Evolutionary conservation across 2,329 filamentous ascomycete genomes (phyloP).

Genomic region (Penicillium expansum): DNA sequence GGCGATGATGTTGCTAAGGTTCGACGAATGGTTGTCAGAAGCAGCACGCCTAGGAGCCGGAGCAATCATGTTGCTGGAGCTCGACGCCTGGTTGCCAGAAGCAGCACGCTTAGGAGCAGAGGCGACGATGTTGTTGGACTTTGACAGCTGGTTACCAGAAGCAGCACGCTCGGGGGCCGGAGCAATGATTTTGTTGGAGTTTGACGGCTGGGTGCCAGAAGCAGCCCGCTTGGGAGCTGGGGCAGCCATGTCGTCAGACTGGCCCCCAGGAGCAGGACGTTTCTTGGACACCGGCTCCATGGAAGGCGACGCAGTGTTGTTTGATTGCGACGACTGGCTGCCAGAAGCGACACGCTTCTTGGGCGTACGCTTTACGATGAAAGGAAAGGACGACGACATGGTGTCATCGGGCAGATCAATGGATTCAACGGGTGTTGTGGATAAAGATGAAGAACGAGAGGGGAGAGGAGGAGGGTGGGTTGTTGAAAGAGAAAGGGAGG

Average conservation of each 20-base stretch:
- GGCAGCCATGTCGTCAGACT: neutral
- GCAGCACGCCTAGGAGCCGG: neutral
- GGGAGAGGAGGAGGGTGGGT: neutral
- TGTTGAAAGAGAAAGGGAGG: neutral
- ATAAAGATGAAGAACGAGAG: neutral
- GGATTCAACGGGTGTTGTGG: neutral
- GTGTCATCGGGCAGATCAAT: neutral
- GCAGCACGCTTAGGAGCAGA: neutral
- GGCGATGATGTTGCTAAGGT: neutral
- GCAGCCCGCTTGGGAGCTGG: no score
- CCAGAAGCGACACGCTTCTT: neutral
- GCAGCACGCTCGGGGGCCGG: neutral
- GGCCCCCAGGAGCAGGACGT: neutral
- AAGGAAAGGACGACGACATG: neutral
- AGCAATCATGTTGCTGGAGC: neutral
- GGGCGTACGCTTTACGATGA: neutral
- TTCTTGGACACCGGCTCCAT: neutral
- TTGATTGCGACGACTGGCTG: neutral
- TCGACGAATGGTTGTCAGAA: neutral
- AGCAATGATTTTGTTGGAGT: no score
- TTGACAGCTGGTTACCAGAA: neutral
- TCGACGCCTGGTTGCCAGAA: neutral
- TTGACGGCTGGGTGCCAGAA: no score
- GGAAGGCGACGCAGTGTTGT: neutral
- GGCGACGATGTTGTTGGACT: fast-evolving